Evolutionary conservation across 768 basidiomycete genomes (phyloP).

Genomic region (Leccinellum albellum): DNA sequence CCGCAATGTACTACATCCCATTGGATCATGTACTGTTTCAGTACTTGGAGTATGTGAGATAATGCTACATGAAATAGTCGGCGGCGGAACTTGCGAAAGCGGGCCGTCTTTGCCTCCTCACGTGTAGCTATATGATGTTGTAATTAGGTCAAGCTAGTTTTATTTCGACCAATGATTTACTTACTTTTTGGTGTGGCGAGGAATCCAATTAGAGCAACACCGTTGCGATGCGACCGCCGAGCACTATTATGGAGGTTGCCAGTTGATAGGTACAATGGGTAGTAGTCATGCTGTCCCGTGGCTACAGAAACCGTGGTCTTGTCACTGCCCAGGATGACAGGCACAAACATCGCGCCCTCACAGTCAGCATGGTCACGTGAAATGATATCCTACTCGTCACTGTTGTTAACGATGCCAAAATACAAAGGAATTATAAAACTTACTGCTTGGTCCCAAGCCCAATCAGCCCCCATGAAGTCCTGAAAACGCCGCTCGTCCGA

Average conservation of each 20-base stretch:
- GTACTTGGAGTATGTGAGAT: neutral
- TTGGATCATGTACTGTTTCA: neutral
- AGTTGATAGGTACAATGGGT: neutral
- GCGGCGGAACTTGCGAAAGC: neutral
- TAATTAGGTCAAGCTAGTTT: neutral
- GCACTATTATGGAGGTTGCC: conserved; percentile 2
- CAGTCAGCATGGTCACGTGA: neutral
- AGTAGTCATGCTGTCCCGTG: conserved; percentile 1
- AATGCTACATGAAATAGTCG: neutral
- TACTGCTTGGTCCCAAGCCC: conserved; percentile 6
- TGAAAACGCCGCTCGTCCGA: neutral
- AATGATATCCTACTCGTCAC: neutral
- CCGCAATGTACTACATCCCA: neutral
- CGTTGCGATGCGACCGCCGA: neutral
- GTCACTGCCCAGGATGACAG: neutral
- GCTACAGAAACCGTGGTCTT: neutral
- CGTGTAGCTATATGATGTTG: neutral
- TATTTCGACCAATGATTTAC: neutral
- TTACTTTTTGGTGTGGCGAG: conserved; percentile 3
- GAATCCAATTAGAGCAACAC: neutral
- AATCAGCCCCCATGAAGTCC: neutral
- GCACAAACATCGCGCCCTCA: neutral
- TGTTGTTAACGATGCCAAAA: neutral
- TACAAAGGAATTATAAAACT: neutral
- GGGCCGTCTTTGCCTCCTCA: neutral